These are phyloP conservation scores for Didymella keratinophila DNA, from an alignment of 2,329 filamentous ascomycete genomes.

Conservation along the genomic window DNA sequence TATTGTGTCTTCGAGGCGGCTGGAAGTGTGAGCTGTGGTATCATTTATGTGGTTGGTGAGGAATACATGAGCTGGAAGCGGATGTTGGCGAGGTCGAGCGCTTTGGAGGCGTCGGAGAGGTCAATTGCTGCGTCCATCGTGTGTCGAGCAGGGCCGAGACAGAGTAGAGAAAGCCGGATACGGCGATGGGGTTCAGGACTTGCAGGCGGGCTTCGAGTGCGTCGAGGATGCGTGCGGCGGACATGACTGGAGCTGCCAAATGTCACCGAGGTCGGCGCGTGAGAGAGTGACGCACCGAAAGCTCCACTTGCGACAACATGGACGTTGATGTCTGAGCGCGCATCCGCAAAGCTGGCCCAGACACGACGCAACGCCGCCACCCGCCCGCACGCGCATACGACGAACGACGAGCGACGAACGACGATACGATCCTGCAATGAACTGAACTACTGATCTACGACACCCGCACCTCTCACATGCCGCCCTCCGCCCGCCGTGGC, in stretches of 20 bases:
- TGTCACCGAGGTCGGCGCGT: not conserved
- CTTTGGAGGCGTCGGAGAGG: constrained; percentile 82
- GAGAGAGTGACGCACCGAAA: constrained; percentile 27
- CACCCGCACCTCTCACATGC: constrained; percentile 29
- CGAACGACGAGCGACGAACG: too few species aligned
- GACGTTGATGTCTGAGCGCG: constrained; percentile 7
- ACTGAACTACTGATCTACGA: not conserved
- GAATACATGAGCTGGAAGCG: constrained; percentile 88
- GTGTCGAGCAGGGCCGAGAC: constrained; percentile 1
- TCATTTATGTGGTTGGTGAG: not conserved
- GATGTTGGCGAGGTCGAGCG: constrained; percentile 88
- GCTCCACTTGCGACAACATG: not conserved
- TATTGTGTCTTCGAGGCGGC: constrained; percentile 96
- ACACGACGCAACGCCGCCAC: not conserved
- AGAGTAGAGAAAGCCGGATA: not conserved
- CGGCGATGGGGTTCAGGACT: not conserved
- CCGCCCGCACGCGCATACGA: not conserved
- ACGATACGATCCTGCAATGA: constrained; percentile 7
- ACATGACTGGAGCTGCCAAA: not conserved
- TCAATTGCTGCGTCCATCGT: constrained; percentile 91
- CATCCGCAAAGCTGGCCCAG: constrained; percentile 3
- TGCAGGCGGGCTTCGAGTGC: not conserved
- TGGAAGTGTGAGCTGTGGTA: too few species aligned
- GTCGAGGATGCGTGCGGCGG: not conserved
- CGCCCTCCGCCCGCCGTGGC: constrained; percentile 35